Percentiles rank a stretch among this genome's conserved stretches.
Evolutionary conservation across 169 alveolate species (phyloP).

Genomic region (Eimeria brunetti): DNA sequence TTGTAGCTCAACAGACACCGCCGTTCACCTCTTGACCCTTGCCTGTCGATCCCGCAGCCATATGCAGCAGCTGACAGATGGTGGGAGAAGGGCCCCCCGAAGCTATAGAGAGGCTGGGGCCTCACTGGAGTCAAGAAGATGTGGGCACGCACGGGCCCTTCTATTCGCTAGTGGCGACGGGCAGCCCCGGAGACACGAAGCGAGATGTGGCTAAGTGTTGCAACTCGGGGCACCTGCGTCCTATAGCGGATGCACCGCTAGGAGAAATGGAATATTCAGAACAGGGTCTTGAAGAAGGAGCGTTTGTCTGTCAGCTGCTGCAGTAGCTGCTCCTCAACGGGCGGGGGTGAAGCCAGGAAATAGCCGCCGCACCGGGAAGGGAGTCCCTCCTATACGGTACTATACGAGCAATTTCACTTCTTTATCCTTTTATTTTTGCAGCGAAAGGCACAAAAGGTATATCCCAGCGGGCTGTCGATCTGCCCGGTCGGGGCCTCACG

Average conservation of each 20-base stretch:
- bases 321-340: neutral
- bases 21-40: neutral
- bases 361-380: neutral
- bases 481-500: neutral
- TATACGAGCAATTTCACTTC: neutral
- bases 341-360: slow-evolving; percentile 5
- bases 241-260: neutral
- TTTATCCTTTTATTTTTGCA: neutral
- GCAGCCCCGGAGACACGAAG: slow-evolving; percentile 8
- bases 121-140: neutral
- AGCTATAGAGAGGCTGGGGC: neutral
- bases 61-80: neutral
- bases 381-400: neutral
- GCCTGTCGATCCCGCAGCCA: neutral
- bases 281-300: neutral
- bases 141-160: neutral
- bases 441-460: neutral
- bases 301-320: neutral
- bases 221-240: neutral
- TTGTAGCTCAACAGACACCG: neutral
- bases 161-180: neutral
- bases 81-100: neutral
- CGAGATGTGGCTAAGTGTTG: neutral
- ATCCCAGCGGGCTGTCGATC: neutral
- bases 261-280: neutral